Base-by-base conservation (phyloP, 306 rosid genomes). In the Prunus mira region DNA sequence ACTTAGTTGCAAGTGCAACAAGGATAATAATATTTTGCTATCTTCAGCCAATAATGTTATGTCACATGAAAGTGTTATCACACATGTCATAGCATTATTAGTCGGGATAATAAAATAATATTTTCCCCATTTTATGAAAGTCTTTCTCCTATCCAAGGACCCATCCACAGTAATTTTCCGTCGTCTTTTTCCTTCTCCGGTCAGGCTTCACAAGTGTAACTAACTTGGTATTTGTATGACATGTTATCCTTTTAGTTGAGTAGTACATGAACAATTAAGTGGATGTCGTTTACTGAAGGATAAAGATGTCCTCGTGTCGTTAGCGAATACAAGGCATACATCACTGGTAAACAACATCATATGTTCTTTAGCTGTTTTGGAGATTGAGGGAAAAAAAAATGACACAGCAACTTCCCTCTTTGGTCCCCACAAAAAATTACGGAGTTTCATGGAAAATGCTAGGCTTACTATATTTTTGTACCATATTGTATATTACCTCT, bases 71-170 rank as follows among this genome's bases (percentile, higher is more conserved):
- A 38, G 43, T 38, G 2, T 38, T 38, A 38, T 38, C 9, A 38
- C 43, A 7, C 2, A 7, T 38, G 2, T 38, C 43, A 7, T 38
- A 38, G 0, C 9, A 38, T 7, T 7, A 38, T 38, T 38, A 0
- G 0, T 0, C 9, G 0, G 2, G 9, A 38, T 38, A 6, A 2
- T 1, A 34, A 6, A 34, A 6, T 34, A 6, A 8, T 34, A 0
- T 0, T 34, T 0, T 34, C 8, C 2, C 43, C 0, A 38, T 38
- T 7, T 38, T 38, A 38, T 38, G 0, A 7, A 38, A 38, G 43
- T 38, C 43, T 1, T 38, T 38, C 10, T 38, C 10, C 43, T 0
- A 38, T 38, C 2, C 12, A 56, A 56, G 62, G 28, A 56, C 20
- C 27, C 62, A 56, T 10, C 27, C 62, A 56, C 27, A 0, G 1